Evolutionary conservation across 2,329 filamentous ascomycete genomes (phyloP).

Genomic region (Ophiostoma montium): DNA sequence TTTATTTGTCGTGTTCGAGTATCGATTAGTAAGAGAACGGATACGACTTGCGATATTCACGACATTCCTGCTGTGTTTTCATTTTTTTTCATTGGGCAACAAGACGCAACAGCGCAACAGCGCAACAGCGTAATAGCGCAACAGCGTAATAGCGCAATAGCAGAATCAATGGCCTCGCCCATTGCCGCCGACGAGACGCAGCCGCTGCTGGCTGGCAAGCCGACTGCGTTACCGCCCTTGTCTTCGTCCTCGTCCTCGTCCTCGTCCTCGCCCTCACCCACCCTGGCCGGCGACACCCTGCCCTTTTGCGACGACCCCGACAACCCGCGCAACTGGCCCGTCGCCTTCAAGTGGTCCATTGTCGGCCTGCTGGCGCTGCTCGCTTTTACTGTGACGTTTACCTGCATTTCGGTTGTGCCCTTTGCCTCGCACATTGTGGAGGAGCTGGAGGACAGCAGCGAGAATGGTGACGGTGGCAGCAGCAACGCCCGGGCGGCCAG

Average conservation of each 20-base stretch:
- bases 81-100: too few species aligned
- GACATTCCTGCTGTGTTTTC: too few species aligned
- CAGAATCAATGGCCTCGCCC: background rate
- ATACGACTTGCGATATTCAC: too few species aligned
- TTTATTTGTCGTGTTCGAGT: too few species aligned
- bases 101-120: too few species aligned
- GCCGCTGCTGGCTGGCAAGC: conserved; percentile 6
- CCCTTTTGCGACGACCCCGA: conserved; percentile 24
- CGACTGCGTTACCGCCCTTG: background rate
- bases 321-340: conserved; percentile 40
- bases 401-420: conserved; percentile 41
- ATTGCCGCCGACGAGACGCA: conserved; percentile 7
- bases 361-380: conserved; percentile 38
- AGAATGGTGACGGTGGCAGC: conserved; percentile 18
- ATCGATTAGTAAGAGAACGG: too few species aligned
- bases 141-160: too few species aligned
- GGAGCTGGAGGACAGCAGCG: conserved; percentile 27
- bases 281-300: background rate
- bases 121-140: too few species aligned
- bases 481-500: conserved; percentile 24
- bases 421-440: conserved; percentile 35
- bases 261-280: background rate
- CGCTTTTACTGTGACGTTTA: conserved; percentile 46
- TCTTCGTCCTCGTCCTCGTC: background rate
- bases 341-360: conserved; percentile 36